Evolutionary conservation across 2,329 filamentous ascomycete species (phyloP), one percentile per base, ranked within the genome.

Genomic region (Fusarium duplospermum): DNA sequence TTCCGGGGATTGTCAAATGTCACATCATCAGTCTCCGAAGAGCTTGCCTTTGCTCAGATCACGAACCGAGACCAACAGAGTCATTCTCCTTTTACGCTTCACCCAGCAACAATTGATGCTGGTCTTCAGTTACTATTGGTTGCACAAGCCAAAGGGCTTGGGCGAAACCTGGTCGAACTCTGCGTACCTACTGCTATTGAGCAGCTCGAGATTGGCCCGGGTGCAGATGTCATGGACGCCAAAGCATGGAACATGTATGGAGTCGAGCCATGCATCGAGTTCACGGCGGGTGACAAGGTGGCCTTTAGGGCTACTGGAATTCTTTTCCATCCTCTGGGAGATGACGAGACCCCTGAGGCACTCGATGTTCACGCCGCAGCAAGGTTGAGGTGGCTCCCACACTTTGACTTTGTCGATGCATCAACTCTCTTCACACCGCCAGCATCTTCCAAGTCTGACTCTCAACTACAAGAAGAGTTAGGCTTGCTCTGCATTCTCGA

Each of bases 51-150:
- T 4, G 68, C 36, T 1, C 36, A 47, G 6, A 35, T 68, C 14
- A 8, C 40, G 24, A 70, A 64, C 10, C 40, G 18, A 59, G 47
- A 29, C 9, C 1, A 18, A 1, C 31, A 58, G 59, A 64, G 31
- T 6, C 14, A 24, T 2, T 47, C 65, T 6, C 60, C 68, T 1
- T 70, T 64, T 16, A 64, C 68, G 3, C 11, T 70, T 9, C 68
- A 70, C 31, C 68, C 68, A 2, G 65, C 65, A 8, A 64, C 65
- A 0, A 70, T 70, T 22, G 68, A 70, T 18, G 22, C 65, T 2
- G 45, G 65, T 1, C 65, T 70, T 2, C 68, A 70, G 36, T 11
- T 68, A 1, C 45, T 68, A 2, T 10, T 69, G 3, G 65, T 70
- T 0, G 50, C 60, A 0, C 35, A 47, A n/a, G 60, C 60, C 1